phyloP scores from a whole-genome alignment of 1,284 basidiomycete genomes.

The Papiliotrema terrestris region DNA sequence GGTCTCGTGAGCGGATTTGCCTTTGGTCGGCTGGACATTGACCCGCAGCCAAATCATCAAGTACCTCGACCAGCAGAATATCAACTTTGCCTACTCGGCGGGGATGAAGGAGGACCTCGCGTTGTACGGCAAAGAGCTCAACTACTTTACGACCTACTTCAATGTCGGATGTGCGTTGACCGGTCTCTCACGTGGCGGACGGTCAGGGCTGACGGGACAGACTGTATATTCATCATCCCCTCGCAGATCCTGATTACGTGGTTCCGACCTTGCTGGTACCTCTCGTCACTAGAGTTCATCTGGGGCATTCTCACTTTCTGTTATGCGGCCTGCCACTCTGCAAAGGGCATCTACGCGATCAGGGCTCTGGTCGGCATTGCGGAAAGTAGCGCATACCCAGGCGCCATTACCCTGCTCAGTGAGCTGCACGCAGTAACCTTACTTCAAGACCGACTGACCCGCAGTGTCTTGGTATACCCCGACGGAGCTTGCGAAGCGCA shows the following conservation, averaged over 20 bases:
- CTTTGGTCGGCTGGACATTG: too few relatives aligned
- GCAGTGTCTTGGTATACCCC: background rate
- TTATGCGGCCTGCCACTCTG: too few relatives aligned
- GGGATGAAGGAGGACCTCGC: constrained; percentile 75
- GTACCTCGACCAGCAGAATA: background rate
- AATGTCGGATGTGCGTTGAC: constrained; percentile 22
- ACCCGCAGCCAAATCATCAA: background rate
- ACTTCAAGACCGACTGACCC: too few relatives aligned
- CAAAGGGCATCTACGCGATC: background rate
- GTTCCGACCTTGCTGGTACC: constrained; percentile 23
- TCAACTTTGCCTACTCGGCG: constrained; percentile 54
- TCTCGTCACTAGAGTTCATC: constrained; percentile 23
- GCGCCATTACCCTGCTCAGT: background rate
- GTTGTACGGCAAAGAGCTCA: constrained; percentile 67
- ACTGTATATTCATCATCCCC: constrained; percentile 15
- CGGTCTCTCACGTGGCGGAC: background rate
- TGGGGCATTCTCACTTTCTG: constrained; percentile 22
- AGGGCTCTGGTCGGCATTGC: background rate
- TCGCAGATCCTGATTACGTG: constrained; percentile 36
- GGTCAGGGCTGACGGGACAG: background rate
- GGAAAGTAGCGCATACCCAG: background rate
- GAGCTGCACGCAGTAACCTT: too few relatives aligned
- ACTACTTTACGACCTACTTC: constrained; percentile 47
- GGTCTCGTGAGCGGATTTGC: too few relatives aligned
- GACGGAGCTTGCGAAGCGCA: background rate